Evolutionary conservation across 257 asterid genomes (phyloP), one percentile per base, ranked within the genome.

Genomic region (Jacaranda copaia): DNA sequence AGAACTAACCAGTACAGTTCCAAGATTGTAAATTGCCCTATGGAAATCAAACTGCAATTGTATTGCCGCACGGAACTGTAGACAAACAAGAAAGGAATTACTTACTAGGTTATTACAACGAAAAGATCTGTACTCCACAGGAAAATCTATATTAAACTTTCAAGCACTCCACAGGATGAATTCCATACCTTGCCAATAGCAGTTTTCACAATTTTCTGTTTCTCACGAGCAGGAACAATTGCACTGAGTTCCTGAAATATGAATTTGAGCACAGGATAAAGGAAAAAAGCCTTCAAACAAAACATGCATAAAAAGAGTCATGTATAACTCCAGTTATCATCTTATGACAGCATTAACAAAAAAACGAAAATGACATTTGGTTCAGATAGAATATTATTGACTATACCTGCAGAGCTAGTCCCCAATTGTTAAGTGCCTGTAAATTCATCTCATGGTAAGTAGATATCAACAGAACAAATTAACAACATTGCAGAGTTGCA

Each of bases 401-500:
- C 79, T 25, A 61, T 85, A 96, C 99, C 99, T 96, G 99, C 83
- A 96, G 87, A 73, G 99, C 99, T 86, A 96, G 98, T 73, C 99
- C 99, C 99, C 98, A 96, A 85, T 96, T 96, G 90, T 96, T 96
- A 74, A 96, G 96, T 52, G 99, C 99, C 99, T 96, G 91, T 60
- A 80, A 79, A 65, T 57, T 64, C 46, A 72, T 57, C 58, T 40
- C 67, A 45, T 60, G 60, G 78, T 89, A 63, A 87, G 88, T 77
- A 81, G 36, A 69, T 65, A 56, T 53, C 45, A 78, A 38, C 2
- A 51, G 56, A 72, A 82, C 13, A 63, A 16, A 72, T n/a, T 15
- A 59, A 55, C 63, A 71, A 68, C 68, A 72, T 63, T 18, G 43
- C 3, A 15, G 70, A 65, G 15, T n/a, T 35, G 77, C 63, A 11